These are phyloP conservation scores for Epithele typhae DNA, from an alignment of 768 basidiomycete species.

Conservation along the genomic window DNA sequence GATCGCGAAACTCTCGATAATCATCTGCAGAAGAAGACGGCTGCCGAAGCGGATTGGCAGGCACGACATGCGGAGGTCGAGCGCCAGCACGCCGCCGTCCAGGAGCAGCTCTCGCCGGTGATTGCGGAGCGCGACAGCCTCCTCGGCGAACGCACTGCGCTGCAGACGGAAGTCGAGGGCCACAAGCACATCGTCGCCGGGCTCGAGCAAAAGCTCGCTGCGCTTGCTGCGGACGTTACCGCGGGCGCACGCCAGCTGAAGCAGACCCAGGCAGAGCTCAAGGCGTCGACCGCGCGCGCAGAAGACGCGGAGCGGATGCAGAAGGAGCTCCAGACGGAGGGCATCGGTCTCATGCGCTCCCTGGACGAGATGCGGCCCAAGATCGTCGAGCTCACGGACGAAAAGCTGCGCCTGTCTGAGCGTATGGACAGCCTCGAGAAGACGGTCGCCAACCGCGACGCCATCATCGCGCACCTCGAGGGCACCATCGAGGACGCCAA, in stretches of 20 bases:
- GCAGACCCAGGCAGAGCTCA: slow-evolving; percentile 61
- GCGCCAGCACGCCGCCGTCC: slow-evolving; percentile 34
- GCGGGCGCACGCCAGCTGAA: slow-evolving; percentile 54
- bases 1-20: slow-evolving; percentile 57
- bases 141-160: slow-evolving; percentile 42
- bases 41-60: slow-evolving; percentile 45
- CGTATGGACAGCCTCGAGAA: slow-evolving; percentile 54
- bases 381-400: slow-evolving; percentile 74
- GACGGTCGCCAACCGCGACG: slow-evolving; percentile 50
- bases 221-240: slow-evolving; percentile 50
- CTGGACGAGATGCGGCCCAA: slow-evolving; percentile 84
- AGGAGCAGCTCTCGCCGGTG: slow-evolving; percentile 40
- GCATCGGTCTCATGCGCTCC: slow-evolving; percentile 72
- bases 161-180: slow-evolving; percentile 45
- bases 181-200: slow-evolving; percentile 44
- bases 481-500: slow-evolving; percentile 49
- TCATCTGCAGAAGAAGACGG: slow-evolving; percentile 37
- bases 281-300: slow-evolving; percentile 57
- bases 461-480: slow-evolving; percentile 59
- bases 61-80: slow-evolving; percentile 44
- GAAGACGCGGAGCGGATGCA: slow-evolving; percentile 72
- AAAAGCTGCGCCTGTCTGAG: slow-evolving; percentile 65
- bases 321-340: slow-evolving; percentile 71
- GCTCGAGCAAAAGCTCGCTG: slow-evolving; percentile 55
- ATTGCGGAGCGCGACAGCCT: slow-evolving; percentile 46